Percentiles rank a stretch among this genome's conserved stretches.
Evolutionary conservation across 179 eudicot species (phyloP).

Genomic region (Beta macrorhiza): DNA sequence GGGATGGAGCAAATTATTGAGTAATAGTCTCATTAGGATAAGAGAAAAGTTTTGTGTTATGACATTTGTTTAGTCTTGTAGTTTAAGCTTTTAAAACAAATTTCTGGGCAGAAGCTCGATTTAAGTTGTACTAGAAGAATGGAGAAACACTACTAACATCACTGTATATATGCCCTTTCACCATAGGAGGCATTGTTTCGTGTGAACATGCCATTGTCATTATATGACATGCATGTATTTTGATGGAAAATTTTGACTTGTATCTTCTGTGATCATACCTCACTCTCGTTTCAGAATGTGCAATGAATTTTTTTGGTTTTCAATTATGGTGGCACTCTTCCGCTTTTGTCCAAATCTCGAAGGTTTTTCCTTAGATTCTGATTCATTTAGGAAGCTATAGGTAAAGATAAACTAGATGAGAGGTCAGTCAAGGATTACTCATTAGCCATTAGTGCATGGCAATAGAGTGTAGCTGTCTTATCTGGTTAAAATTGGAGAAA

Average conservation of each 20-base stretch:
- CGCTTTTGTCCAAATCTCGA: not conserved
- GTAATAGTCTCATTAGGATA: not conserved
- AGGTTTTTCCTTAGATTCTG: not conserved
- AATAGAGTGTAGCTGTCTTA: not conserved
- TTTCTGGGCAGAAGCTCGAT: not conserved
- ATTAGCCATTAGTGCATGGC: not conserved
- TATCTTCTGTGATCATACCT: not conserved
- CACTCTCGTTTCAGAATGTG: not conserved
- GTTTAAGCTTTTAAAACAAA: not conserved
- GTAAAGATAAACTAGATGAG: not conserved
- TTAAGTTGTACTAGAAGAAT: not conserved
- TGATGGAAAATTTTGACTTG: not conserved
- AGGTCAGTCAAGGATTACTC: not conserved
- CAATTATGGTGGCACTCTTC: not conserved
- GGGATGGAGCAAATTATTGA: not conserved
- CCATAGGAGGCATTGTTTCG: not conserved
- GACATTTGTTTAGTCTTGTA: not conserved
- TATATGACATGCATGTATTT: not conserved
- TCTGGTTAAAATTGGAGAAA: not conserved
- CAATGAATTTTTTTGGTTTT: not conserved
- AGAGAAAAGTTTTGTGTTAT: not conserved
- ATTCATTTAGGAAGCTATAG: not conserved
- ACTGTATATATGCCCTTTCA: not conserved
- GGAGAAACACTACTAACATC: not conserved
- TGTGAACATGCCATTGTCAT: not conserved